Percentiles rank a stretch among this genome's conserved stretches.
Evolutionary conservation across 1,139 yeast species (phyloP).

Genomic region (Candida albicans): DNA sequence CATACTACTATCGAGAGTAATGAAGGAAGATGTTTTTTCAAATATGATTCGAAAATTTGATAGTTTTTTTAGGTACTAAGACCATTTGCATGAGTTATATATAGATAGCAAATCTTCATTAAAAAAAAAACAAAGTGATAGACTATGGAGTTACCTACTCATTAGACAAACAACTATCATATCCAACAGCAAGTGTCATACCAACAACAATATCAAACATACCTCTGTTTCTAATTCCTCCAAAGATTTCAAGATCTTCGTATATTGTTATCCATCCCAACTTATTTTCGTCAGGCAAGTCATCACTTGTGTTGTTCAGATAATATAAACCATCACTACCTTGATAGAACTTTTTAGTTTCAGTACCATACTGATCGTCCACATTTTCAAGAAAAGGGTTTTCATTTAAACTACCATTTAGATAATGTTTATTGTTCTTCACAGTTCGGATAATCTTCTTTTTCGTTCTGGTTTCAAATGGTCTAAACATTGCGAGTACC

Average conservation of each 20-base stretch:
- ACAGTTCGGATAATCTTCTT: slow-evolving; percentile 37
- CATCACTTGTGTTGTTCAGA: slow-evolving; percentile 51
- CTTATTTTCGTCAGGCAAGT: slow-evolving; percentile 57
- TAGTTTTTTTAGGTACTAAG: slow-evolving; percentile 5
- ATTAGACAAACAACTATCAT: slow-evolving; percentile 28
- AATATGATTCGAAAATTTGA: slow-evolving; percentile 12
- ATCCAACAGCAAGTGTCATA: slow-evolving; percentile 54
- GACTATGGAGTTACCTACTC: neutral
- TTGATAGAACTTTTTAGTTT: slow-evolving; percentile 36
- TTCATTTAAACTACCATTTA: slow-evolving; percentile 16
- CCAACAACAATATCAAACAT: slow-evolving; percentile 59
- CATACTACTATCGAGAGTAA: slow-evolving; percentile 13
- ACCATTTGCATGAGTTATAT: too few species aligned
- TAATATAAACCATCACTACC: slow-evolving; percentile 59
- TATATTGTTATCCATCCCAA: slow-evolving; percentile 65
- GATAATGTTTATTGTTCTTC: slow-evolving; percentile 14
- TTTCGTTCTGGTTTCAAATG: slow-evolving; percentile 47
- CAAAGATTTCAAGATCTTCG: slow-evolving; percentile 38
- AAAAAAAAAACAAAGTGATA: neutral
- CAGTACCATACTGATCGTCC: slow-evolving; percentile 26
- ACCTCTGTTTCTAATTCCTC: slow-evolving; percentile 30
- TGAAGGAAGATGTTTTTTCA: slow-evolving; percentile 9
- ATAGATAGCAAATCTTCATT: neutral
- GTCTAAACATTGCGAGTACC: slow-evolving; percentile 53
- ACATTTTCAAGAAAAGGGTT: slow-evolving; percentile 23